phyloP scores from a whole-genome alignment of 139 green algal species.

The Zygnema circumcarinatum region DNA sequence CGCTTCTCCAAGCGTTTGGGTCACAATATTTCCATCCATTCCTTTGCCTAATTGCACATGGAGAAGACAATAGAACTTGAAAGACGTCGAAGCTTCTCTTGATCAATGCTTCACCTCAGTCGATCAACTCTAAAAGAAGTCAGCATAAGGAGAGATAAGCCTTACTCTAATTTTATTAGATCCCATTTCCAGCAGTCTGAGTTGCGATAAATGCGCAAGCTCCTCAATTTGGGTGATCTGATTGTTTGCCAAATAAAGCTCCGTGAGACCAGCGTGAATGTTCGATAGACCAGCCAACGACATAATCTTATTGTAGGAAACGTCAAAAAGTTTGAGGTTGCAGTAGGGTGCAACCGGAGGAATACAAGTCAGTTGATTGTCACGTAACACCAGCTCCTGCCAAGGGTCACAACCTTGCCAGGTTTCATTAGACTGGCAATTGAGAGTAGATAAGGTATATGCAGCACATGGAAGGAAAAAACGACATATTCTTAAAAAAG shows the following conservation, averaged over 20 bases:
- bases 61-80: no score
- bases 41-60: no score
- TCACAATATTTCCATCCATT: no score
- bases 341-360: slow-evolving; percentile 19
- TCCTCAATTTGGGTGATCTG: slow-evolving; percentile 73
- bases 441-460: no score
- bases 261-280: slow-evolving; percentile 57
- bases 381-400: slow-evolving; percentile 51
- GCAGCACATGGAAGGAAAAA: no score
- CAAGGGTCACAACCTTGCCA: not conserved
- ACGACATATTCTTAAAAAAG: no score
- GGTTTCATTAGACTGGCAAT: no score
- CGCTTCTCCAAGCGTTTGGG: no score
- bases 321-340: slow-evolving; percentile 37
- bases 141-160: not conserved
- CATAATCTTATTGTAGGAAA: slow-evolving; percentile 60
- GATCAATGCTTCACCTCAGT: no score
- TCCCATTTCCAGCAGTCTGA: slow-evolving; percentile 88
- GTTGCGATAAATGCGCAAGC: slow-evolving; percentile 64
- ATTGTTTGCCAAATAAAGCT: slow-evolving; percentile 90
- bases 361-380: slow-evolving; percentile 45
- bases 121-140: no score
- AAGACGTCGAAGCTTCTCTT: no score
- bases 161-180: slow-evolving; percentile 77
- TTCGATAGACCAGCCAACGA: slow-evolving; percentile 31